phyloP scores from a whole-genome alignment of 768 basidiomycete genomes.

The Epithele typhae region DNA sequence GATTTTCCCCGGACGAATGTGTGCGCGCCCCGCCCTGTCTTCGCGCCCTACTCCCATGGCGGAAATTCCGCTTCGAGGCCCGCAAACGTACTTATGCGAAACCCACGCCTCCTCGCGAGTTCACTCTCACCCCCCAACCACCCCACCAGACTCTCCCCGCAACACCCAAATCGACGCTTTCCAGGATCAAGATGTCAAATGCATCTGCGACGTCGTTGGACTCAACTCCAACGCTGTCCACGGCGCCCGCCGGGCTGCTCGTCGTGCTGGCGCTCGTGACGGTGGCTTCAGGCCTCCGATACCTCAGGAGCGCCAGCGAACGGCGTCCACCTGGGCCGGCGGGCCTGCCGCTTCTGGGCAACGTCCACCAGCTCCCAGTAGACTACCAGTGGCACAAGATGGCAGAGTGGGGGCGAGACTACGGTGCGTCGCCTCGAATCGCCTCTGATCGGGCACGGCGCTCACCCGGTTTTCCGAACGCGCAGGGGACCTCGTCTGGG shows the following conservation, averaged over 20 bases:
- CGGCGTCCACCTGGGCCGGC: conserved; percentile 9
- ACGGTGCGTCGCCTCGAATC: conserved; percentile 3
- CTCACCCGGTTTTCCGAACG: too few species aligned
- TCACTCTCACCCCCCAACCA: not conserved
- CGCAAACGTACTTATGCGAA: too few species aligned
- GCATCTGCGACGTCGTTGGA: conserved; percentile 1
- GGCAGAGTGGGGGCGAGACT: conserved; percentile 12
- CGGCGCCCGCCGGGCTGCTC: not conserved
- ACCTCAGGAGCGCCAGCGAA: not conserved
- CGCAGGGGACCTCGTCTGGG: conserved; percentile 19
- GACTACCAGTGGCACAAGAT: conserved; percentile 11
- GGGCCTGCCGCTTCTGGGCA: conserved; percentile 9
- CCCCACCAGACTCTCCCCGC: not conserved
- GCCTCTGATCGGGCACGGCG: too few species aligned
- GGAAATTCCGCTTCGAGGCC: too few species aligned
- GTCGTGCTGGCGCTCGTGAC: not conserved
- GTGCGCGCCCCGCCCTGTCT: too few species aligned
- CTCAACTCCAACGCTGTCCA: not conserved
- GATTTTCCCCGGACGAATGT: too few species aligned
- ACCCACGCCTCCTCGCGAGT: not conserved
- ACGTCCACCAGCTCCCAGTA: conserved; percentile 9
- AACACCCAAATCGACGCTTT: not conserved
- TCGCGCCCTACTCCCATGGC: too few species aligned
- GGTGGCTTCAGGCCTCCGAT: conserved; percentile 5
- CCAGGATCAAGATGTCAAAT: conserved; percentile 6